A percentile compares a stretch with the other conserved stretches of the same genome.
These are phyloP conservation scores for Phyllosticta paracitricarpa DNA, from an alignment of 2,329 filamentous ascomycete genomes.

Conservation along the genomic window DNA sequence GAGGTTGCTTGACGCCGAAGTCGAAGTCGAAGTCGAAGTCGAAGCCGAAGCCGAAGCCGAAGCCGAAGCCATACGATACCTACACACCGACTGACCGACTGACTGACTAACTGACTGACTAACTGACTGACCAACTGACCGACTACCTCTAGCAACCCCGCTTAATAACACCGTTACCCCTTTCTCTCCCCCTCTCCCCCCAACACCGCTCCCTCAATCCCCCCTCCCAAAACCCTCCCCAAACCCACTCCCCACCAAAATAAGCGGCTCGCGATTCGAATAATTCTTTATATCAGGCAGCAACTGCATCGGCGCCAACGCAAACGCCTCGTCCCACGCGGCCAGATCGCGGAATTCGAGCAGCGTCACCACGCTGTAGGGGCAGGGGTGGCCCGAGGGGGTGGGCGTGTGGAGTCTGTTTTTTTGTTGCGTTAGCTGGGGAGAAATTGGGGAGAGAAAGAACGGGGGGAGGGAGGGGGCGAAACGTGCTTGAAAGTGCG, in stretches of 20 bases:
- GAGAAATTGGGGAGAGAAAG: neutral
- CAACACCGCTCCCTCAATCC: no score
- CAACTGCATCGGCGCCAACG: neutral
- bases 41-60: no score
- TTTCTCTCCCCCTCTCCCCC: no score
- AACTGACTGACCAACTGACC: no score
- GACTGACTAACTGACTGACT: no score
- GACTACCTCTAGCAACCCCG: no score
- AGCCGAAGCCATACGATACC: no score
- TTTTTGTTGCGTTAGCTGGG: neutral
- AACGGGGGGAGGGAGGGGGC: no score
- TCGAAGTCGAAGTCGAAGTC: no score
- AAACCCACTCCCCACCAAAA: neutral
- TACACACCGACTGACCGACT: no score
- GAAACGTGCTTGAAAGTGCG: neutral
- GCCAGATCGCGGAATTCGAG: slow-evolving; percentile 42
- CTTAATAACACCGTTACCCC: no score
- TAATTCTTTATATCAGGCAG: neutral
- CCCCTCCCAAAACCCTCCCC: neutral
- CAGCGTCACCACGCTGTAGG: slow-evolving; percentile 39
- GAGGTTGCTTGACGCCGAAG: no score
- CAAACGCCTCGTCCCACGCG: neutral
- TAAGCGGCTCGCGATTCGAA: neutral
- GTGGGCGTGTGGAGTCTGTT: slow-evolving; percentile 34
- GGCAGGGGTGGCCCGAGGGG: slow-evolving; percentile 31